Percentiles rank a stretch among this genome's conserved stretches.
phyloP scores from a whole-genome alignment of 305 asterid species.

The Solanum hybrid region DNA sequence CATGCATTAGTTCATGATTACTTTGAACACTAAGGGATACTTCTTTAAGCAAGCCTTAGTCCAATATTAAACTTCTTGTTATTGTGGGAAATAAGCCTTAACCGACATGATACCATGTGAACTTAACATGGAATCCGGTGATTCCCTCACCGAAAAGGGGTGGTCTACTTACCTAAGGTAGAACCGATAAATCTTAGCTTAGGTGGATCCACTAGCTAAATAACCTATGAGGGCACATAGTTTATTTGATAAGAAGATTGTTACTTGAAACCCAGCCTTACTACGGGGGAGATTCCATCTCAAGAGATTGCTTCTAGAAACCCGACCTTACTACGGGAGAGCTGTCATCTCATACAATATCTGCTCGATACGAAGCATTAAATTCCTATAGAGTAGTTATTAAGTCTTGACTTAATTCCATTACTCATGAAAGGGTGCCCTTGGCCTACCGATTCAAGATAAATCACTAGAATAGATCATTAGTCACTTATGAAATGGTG shows the following conservation, averaged over 20 bases:
- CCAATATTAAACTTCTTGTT: neutral
- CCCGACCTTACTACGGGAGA: neutral
- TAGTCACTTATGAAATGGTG: neutral
- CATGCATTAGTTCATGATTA: neutral
- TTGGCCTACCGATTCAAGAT: neutral
- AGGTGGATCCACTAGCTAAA: neutral
- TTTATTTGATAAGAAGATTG: neutral
- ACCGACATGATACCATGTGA: neutral
- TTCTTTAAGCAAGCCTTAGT: neutral
- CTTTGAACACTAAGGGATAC: neutral
- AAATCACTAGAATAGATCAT: no score
- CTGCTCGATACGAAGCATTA: neutral
- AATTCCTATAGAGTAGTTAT: neutral
- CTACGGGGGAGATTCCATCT: neutral
- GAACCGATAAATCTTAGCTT: neutral
- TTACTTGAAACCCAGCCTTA: neutral
- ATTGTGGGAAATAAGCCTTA: neutral
- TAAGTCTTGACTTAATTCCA: neutral
- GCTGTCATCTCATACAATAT: neutral
- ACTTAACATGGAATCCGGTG: neutral
- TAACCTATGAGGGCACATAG: neutral
- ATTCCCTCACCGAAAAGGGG: neutral
- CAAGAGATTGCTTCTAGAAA: neutral
- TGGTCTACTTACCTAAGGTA: neutral
- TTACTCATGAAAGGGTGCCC: neutral